These are phyloP conservation scores for Rutidosis leptorrhynchoides DNA, from an alignment of 129 eudicot species.

Conservation along the genomic window DNA sequence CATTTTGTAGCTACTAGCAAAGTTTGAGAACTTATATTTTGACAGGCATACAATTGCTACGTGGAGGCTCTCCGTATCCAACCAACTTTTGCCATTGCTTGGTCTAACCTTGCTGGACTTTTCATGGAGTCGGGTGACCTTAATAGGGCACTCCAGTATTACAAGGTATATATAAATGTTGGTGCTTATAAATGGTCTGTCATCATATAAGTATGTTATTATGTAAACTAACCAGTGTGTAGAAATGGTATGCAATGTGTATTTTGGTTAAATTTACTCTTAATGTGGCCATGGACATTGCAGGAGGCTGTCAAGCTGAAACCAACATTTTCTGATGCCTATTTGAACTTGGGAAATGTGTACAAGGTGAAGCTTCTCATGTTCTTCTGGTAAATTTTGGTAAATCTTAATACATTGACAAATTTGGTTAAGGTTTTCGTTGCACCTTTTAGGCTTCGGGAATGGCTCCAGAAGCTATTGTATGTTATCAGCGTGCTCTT, in stretches of 20 bases:
- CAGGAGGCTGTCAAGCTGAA: conserved; percentile 96
- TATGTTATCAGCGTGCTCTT: conserved; percentile 86
- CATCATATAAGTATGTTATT: background rate
- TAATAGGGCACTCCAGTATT: conserved; percentile 81
- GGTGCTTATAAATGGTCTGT: conserved; percentile 5
- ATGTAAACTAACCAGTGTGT: background rate
- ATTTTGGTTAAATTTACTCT: conserved; percentile 16
- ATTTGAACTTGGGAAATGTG: conserved; percentile 80
- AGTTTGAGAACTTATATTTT: conserved; percentile 24
- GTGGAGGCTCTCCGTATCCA: conserved; percentile 86
- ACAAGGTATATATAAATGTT: conserved; percentile 59
- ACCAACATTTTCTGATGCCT: conserved; percentile 83
- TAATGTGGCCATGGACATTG: conserved; percentile 11
- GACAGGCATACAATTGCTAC: conserved; percentile 89
- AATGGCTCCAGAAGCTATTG: conserved; percentile 79
- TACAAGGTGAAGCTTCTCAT: conserved; percentile 62
- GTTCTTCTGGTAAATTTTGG: conserved; percentile 30
- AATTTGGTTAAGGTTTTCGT: conserved; percentile 24
- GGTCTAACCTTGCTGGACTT: conserved; percentile 98
- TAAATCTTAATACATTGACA: conserved; percentile 25
- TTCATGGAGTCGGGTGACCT: conserved; percentile 94
- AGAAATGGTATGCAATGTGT: conserved; percentile 4
- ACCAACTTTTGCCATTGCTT: conserved; percentile 91
- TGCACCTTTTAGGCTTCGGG: conserved; percentile 65
- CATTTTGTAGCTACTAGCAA: conserved; percentile 26